Evolutionary conservation across 2,329 filamentous ascomycete species (phyloP), one percentile per base, ranked within the genome.

Genomic region (Neurospora sp.): DNA sequence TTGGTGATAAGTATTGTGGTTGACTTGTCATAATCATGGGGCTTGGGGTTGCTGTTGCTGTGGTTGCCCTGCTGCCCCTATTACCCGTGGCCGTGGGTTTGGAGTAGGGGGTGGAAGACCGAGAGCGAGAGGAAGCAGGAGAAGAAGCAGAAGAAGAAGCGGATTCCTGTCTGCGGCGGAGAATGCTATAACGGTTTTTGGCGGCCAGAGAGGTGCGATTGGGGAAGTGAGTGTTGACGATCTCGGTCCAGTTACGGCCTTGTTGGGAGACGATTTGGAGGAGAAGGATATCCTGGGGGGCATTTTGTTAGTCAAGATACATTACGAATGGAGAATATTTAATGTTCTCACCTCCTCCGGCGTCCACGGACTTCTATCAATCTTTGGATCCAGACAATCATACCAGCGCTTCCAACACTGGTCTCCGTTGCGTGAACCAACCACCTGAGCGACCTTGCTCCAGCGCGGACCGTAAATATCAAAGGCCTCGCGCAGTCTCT

Each of bases 321-420:
- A 33, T 36, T 36, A 36, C 8, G 5, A 68, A 17, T 28, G 36
- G 42, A 36, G 28, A 38, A 17, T 28, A 66, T 70, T 70, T 40
- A 58, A 36, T 36, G n/a, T 33, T 17, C 71, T 68, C 33, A 76
- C 75, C 71, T 76, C 75, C 4, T 74, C 73, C 4, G 69, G 11
- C 10, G 73, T 75, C 75, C 75, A 76, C 4, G 75, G 74, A 52
- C 73, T 75, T 66, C 74, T 75, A 71, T 76, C 73, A 39, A 76
- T 76, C 36, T 71, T 68, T 0, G 75, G 75, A 38, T 76, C 73
- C 4, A 76, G 69, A 39, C 73, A 74, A 69, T 76, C 74, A 62
- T 73, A 75, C 74, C 74, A 76, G n/a, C 75, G 72, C 70, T 75
- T 76, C 73, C 74, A 76, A 68, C 75, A 76, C 66, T 76, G 74